These are phyloP conservation scores for Tylopilus cervinicoccineus DNA, from an alignment of 768 basidiomycete genomes.

Conservation along the genomic window DNA sequence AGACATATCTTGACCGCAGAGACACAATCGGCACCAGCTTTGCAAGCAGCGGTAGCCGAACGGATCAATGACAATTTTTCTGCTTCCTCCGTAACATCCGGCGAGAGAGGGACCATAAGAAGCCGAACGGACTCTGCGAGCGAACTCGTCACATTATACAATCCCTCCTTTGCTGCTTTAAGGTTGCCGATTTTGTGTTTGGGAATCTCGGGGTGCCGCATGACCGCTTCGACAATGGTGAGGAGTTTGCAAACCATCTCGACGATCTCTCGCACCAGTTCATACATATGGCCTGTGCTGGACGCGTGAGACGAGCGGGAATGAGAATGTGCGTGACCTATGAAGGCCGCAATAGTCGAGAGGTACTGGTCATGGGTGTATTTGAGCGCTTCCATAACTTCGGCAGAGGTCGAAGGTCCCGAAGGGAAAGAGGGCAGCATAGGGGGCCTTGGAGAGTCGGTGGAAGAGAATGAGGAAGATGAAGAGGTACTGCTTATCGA, in stretches of 20 bases:
- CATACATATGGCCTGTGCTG: conserved; percentile 90
- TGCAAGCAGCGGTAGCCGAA: conserved; percentile 84
- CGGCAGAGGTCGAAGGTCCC: conserved; percentile 64
- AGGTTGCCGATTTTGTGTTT: conserved; percentile 61
- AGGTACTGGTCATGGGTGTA: conserved; percentile 85
- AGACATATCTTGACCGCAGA: conserved; percentile 81
- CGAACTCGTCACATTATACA: conserved; percentile 82
- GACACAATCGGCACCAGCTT: conserved; percentile 86
- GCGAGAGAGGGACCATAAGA: conserved; percentile 52
- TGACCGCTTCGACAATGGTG: conserved; percentile 86
- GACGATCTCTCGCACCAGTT: conserved; percentile 91
- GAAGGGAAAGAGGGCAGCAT: conserved; percentile 58
- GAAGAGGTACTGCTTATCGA: conserved; percentile 75
- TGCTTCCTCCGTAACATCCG: conserved; percentile 66
- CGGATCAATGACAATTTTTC: conserved; percentile 75
- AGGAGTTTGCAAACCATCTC: conserved; percentile 91
- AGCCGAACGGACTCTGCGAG: conserved; percentile 85
- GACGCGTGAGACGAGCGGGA: conserved; percentile 87
- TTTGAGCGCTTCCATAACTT: conserved; percentile 75
- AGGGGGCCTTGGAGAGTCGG: conserved; percentile 45
- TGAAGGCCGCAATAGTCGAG: conserved; percentile 94
- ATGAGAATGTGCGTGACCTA: conserved; percentile 95
- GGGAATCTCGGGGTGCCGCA: conserved; percentile 69
- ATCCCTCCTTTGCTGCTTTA: conserved; percentile 65
- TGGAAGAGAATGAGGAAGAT: conserved; percentile 64